Conservation (phyloP, 2,329 filamentous ascomycete species). For the Colletotrichum sp. region DNA sequence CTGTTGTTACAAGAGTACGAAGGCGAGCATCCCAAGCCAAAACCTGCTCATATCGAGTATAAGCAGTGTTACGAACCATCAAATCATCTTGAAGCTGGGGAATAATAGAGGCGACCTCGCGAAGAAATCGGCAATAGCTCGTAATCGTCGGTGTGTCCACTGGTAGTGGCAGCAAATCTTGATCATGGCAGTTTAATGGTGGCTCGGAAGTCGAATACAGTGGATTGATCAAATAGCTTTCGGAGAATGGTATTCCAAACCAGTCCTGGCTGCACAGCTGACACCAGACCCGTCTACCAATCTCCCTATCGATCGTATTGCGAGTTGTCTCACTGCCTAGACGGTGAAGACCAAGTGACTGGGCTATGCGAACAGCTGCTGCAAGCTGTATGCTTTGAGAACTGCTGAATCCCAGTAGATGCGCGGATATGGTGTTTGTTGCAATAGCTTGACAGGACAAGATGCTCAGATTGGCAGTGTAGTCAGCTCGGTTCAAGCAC, state of each 20-base stretch:
- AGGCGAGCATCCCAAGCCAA: conserved; percentile 37
- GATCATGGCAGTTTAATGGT: conserved; percentile 39
- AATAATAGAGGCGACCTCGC: conserved; percentile 37
- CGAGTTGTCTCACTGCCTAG: conserved; percentile 30
- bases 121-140: conserved; percentile 32
- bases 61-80: conserved; percentile 33
- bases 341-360: conserved; percentile 50
- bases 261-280: background rate
- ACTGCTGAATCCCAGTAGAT: conserved; percentile 52
- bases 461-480: background rate
- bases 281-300: background rate
- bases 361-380: conserved; percentile 50
- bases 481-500: background rate
- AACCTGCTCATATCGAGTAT: conserved; percentile 40
- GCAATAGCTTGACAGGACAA: background rate
- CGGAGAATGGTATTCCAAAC: background rate
- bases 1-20: conserved; percentile 29
- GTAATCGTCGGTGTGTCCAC: conserved; percentile 27
- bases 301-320: background rate
- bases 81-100: conserved; percentile 36
- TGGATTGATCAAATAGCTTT: conserved; percentile 31
- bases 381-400: conserved; percentile 50
- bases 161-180: conserved; percentile 26
- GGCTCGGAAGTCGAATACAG: conserved; percentile 35
- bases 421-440: conserved; percentile 31